These are phyloP conservation scores for Colletotrichum tropicale DNA, from an alignment of 2,329 filamentous ascomycete species.

Conservation along the genomic window DNA sequence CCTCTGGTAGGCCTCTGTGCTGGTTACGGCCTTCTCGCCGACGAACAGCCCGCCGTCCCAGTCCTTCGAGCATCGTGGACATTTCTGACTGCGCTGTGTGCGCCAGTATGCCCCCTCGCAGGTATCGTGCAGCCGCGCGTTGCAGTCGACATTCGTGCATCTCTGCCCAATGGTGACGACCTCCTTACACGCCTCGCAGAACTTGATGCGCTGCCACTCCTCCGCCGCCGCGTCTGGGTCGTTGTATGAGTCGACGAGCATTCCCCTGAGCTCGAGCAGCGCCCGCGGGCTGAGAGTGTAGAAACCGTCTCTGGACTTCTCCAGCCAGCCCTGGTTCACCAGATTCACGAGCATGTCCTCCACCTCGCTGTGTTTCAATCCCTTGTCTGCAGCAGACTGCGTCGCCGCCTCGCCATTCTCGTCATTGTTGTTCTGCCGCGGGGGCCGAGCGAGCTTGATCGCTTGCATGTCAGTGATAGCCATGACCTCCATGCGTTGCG, in stretches of 20 bases:
- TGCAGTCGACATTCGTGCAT: constrained; percentile 72
- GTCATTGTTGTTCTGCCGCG: constrained; percentile 36
- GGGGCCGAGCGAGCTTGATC: constrained; percentile 66
- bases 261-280: constrained; percentile 83
- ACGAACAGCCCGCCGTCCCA: constrained; percentile 58
- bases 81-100: constrained; percentile 64
- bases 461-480: constrained; percentile 82
- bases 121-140: constrained; percentile 74
- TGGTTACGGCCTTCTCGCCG: constrained; percentile 62
- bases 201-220: constrained; percentile 80
- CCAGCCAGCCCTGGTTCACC: constrained; percentile 83
- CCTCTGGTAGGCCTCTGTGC: constrained; percentile 53
- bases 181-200: constrained; percentile 87
- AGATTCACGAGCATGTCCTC: constrained; percentile 73
- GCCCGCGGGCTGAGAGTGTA: constrained; percentile 79
- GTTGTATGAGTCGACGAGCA: constrained; percentile 91
- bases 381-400: constrained; percentile 45
- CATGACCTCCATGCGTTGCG: constrained; percentile 78
- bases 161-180: constrained; percentile 86
- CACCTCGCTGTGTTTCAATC: constrained; percentile 78
- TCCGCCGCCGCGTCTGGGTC: constrained; percentile 64
- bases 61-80: constrained; percentile 62
- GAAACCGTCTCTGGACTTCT: constrained; percentile 72
- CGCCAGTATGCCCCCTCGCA: constrained; percentile 79
- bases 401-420: constrained; percentile 36